Percentiles rank a stretch among this genome's conserved stretches.
Evolutionary conservation across 768 basidiomycete species (phyloP).

Genomic region (Termitomyces sp.): DNA sequence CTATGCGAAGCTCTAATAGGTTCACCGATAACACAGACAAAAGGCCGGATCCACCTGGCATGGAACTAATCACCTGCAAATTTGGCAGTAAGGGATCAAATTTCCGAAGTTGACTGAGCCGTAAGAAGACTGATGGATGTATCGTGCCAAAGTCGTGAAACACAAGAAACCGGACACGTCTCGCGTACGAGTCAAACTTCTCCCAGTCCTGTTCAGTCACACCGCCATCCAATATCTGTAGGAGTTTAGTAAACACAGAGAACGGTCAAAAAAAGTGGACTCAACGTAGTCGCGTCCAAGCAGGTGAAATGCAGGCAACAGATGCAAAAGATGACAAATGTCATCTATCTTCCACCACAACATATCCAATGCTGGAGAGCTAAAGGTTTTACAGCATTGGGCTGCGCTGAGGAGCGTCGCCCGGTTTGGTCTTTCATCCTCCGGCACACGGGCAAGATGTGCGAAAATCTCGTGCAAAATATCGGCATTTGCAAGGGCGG

Average conservation of each 20-base stretch:
- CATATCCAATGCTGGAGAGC: slow-evolving; percentile 2
- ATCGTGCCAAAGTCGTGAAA: slow-evolving; percentile 1
- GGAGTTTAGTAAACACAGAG: background rate
- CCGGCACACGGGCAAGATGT: background rate
- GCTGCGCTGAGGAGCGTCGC: slow-evolving; percentile 1
- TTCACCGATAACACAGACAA: background rate
- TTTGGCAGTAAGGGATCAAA: slow-evolving; percentile 1
- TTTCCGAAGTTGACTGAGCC: slow-evolving; percentile 2
- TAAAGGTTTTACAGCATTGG: slow-evolving; percentile 3
- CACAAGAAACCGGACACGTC: background rate
- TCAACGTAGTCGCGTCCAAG: background rate
- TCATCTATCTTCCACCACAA: slow-evolving; percentile 7
- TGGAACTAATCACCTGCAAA: background rate
- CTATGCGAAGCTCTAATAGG: background rate
- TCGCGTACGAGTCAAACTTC: slow-evolving; percentile 4
- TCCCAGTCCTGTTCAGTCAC: slow-evolving; percentile 2
- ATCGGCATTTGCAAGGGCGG: background rate
- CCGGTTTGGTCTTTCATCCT: background rate
- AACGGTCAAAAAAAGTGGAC: background rate
- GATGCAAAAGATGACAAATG: background rate
- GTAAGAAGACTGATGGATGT: slow-evolving; percentile 5
- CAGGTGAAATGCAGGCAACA: slow-evolving; percentile 3
- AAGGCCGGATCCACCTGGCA: slow-evolving; percentile 5
- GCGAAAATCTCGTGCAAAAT: slow-evolving; percentile 5
- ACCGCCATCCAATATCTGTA: slow-evolving; percentile 3